Evolutionary conservation across 164 flowering plant genomes (phyloP).

Genomic region (Malania oleifera): DNA sequence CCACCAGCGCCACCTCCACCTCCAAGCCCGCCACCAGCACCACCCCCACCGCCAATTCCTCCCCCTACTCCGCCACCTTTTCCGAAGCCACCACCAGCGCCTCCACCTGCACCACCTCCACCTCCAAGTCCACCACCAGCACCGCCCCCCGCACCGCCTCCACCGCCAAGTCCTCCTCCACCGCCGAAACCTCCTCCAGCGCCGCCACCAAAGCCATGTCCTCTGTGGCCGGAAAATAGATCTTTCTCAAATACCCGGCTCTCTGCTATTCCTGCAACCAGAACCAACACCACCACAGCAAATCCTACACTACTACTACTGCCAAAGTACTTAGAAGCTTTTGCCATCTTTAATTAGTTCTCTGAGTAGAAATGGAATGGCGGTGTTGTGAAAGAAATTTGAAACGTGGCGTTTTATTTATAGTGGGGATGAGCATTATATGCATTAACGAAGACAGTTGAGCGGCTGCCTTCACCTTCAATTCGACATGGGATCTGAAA

Average conservation of each 20-base stretch:
- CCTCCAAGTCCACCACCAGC: neutral
- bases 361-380: neutral
- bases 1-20: neutral
- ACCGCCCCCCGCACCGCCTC: too few species aligned
- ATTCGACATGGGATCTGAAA: too few species aligned
- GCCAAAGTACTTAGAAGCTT: too few species aligned
- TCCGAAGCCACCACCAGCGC: neutral
- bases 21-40: neutral
- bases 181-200: neutral
- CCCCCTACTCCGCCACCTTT: neutral
- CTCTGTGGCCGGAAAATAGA: neutral
- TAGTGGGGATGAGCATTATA: too few species aligned
- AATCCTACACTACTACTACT: neutral
- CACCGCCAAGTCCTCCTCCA: too few species aligned
- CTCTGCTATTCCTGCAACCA: neutral
- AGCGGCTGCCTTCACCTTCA: neutral
- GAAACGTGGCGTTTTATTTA: conserved; percentile 11
- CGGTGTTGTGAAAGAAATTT: conserved; percentile 2
- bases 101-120: neutral
- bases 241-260: neutral
- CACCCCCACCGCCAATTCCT: neutral
- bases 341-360: neutral
- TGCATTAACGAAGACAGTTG: conserved; percentile 21
- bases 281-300: neutral
- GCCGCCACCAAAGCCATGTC: neutral